Base-by-base conservation (phyloP, 306 rosid species). In the Cicer pinnatifidum region DNA sequence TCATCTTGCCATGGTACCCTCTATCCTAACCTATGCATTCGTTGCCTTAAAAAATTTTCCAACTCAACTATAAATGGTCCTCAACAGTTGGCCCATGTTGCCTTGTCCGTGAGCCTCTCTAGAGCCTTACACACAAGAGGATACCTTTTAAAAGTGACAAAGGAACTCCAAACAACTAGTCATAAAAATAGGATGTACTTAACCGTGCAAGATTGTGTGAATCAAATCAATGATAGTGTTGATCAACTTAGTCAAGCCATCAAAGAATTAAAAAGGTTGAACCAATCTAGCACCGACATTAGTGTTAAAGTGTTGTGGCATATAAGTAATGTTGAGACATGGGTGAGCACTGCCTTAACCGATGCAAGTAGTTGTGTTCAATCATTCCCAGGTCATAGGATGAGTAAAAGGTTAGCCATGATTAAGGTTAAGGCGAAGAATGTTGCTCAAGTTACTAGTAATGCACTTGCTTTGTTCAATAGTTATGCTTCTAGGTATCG, bases 331-430 rank as follows among this genome's bases (percentile, higher is more conserved):
- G 88, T 90, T 15, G 87, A 90, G 81, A 67, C 91, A 28, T 90
- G 96, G 96, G 84, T 78, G 2, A 79, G 92, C 38, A 67, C 89
- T 0, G 91, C 96, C 12, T 52, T 88, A 38, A 88, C 91, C 0
- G 91, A 85, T 64, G 91, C 89, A 17, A 80, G 79, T 50, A 72
- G 48, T 58, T 88, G 93, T 56, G 83, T 82, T 11, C 76, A 82
- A 15, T 78, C 73, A 1, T 76, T 90, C 1, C 85, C 84, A 0
- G 87, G 88, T 3, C 69, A 11, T 5, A 67, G 85, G 13, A 84
- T 84, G 88, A 84, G 89, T 51, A 90, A 84, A 66, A 53, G 82
- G 48, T 77, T 58, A 67, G 91, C 91, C 16, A 9, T 86, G 0
- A 84, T 90, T 2, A 90, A 78, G 59, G 89, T 75, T 46, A 88